Base-by-base conservation (phyloP, 2,329 filamentous ascomycete species). In the Verticillium nonalfalfae region DNA sequence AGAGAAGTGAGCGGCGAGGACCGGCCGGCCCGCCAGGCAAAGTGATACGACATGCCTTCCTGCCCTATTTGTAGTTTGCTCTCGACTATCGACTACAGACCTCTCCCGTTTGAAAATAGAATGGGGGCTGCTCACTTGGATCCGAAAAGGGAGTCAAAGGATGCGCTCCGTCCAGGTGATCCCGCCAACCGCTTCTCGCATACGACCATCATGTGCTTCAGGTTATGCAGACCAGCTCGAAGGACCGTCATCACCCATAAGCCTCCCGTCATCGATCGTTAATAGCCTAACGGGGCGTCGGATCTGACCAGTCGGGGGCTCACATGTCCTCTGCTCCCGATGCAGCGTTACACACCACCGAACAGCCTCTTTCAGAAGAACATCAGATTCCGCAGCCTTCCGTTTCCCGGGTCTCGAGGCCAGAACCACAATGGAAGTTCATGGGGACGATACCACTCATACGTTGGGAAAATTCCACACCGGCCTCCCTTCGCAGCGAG, bases 301-400 rank as follows among this genome's bases (percentile, higher is more conserved):
- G 38, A 58, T 58, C 39, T 58, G 57, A 45, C 38, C 57, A 50
- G 21, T 45, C 57, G 57, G 57, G 39, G 35, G 40, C 57, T 34
- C 33, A 45, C 57, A 45, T 58, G 9, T 14, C 5, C 38, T 34
- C 57, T 31, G 14, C 14, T 26, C 57, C 38, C 40, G 21, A 50
- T 58, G 38, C 57, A 50, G 26, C 13, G 57, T 58, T 50, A 58
- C 57, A 58, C 39, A 18, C 26, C 14, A 45, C 11, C 18, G 33
- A 5, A 40, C n/a, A 33, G 26, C 57, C 36, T 38, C 35, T 4
- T 7, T 15, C 57, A 34, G 39, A n/a, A 58, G 26, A 31, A 36
- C 26, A 40, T 21, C 39, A 50, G 57, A 58, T 57, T 34, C 33
- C 55, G 34, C 33, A 34, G 55, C 14, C 55, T 10, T 15, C 35